A percentile compares a stretch with the other conserved stretches of the same genome.
These are phyloP conservation scores for Wickerhamiella alocasiicola DNA, from an alignment of 805 yeast genomes.

Conservation along the genomic window DNA sequence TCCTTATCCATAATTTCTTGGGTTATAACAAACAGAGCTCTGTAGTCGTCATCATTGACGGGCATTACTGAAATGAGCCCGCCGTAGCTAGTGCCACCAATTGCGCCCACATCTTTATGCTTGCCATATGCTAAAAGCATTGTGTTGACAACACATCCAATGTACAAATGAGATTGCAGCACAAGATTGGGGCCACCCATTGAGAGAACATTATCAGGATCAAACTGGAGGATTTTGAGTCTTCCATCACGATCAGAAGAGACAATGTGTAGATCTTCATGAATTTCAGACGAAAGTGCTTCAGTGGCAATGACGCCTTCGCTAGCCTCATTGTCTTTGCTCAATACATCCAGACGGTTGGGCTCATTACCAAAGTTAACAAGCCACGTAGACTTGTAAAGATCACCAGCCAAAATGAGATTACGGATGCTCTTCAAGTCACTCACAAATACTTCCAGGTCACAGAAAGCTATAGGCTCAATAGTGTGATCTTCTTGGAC, in stretches of 20 bases:
- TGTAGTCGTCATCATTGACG: constrained; percentile 57
- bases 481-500: constrained; percentile 74
- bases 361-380: constrained; percentile 94
- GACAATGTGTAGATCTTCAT: constrained; percentile 50
- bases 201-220: constrained; percentile 83
- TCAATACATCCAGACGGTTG: constrained; percentile 64
- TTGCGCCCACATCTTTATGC: constrained; percentile 32
- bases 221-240: constrained; percentile 67
- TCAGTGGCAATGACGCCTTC: constrained; percentile 69
- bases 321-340: constrained; percentile 61
- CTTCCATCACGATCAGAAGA: constrained; percentile 56
- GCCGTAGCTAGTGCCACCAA: constrained; percentile 74
- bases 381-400: constrained; percentile 61
- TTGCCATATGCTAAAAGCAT: constrained; percentile 24
- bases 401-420: constrained; percentile 68
- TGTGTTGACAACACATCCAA: constrained; percentile 37
- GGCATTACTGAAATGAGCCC: constrained; percentile 65
- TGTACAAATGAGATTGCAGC: constrained; percentile 55
- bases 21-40: constrained; percentile 73
- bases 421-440: constrained; percentile 78
- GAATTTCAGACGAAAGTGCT: constrained; percentile 16
- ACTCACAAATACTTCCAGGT: constrained; percentile 65
- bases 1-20: constrained; percentile 77
- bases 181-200: constrained; percentile 66
- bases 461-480: constrained; percentile 88